phyloP scores from a whole-genome alignment of 371 early-diverging fungal species.

The Mucor circinelloides region DNA sequence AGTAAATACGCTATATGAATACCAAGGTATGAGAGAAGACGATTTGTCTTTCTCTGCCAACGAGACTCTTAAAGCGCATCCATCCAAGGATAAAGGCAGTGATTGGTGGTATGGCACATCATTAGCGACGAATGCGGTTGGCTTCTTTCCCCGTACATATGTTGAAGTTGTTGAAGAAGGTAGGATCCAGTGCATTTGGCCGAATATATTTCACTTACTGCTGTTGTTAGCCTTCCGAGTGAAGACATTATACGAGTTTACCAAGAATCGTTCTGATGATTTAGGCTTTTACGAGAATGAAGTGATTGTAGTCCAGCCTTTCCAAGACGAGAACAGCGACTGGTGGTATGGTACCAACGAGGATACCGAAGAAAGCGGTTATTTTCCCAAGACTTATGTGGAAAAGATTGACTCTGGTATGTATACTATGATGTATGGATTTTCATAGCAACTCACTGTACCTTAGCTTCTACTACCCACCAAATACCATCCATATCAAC shows the following conservation, averaged over 20 bases:
- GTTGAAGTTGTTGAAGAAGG: conserved; percentile 51
- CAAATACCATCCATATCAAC: neutral
- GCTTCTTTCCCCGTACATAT: conserved; percentile 51
- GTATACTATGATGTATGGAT: neutral
- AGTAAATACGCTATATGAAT: conserved; percentile 49
- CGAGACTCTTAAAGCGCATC: conserved; percentile 52
- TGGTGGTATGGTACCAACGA: conserved; percentile 54
- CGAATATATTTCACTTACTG: neutral
- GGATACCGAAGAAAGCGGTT: conserved; percentile 39
- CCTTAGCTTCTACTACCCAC: neutral
- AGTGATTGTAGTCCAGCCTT: conserved; percentile 50
- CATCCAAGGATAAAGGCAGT: conserved; percentile 51
- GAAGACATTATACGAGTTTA: conserved; percentile 44
- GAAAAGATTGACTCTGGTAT: conserved; percentile 38
- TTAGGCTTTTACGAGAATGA: conserved; percentile 48
- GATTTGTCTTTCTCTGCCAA: conserved; percentile 50
- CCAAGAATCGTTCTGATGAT: conserved; percentile 47
- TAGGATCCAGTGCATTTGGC: conserved; percentile 1
- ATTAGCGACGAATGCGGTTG: conserved; percentile 31
- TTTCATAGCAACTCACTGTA: neutral
- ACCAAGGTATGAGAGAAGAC: conserved; percentile 49
- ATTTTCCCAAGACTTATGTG: conserved; percentile 47
- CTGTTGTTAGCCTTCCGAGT: conserved; percentile 42
- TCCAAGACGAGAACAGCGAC: conserved; percentile 50
- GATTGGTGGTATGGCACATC: conserved; percentile 57